These are phyloP conservation scores for Penicillium frequentans DNA, from an alignment of 2,329 filamentous ascomycete genomes.

Conservation along the genomic window DNA sequence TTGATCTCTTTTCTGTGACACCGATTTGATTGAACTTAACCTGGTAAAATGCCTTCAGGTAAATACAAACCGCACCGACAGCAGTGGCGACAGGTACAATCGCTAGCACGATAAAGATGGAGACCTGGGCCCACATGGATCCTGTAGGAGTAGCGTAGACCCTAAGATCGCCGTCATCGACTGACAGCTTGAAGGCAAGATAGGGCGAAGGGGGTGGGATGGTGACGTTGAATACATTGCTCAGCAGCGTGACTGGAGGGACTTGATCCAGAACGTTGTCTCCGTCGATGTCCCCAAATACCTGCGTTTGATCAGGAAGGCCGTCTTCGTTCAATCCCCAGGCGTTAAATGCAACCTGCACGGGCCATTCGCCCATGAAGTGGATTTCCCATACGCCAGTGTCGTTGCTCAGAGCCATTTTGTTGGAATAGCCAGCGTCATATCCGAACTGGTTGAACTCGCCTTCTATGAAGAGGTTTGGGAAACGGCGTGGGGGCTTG, in stretches of 20 bases:
- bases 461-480: constrained; percentile 63
- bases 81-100: constrained; percentile 55
- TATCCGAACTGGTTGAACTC: constrained; percentile 66
- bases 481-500: constrained; percentile 53
- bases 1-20: constrained; percentile 49
- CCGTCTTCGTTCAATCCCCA: constrained; percentile 67
- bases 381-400: constrained; percentile 58
- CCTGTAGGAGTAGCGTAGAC: constrained; percentile 56
- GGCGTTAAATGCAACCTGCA: constrained; percentile 61
- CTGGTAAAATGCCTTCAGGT: constrained; percentile 62
- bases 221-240: constrained; percentile 61
- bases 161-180: constrained; percentile 55
- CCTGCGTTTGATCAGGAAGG: constrained; percentile 58
- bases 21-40: constrained; percentile 64
- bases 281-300: constrained; percentile 61
- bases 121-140: constrained; percentile 53
- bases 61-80: constrained; percentile 53
- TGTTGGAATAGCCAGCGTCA: constrained; percentile 58
- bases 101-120: constrained; percentile 55
- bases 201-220: constrained; percentile 54
- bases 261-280: constrained; percentile 63
- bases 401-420: constrained; percentile 47
- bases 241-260: constrained; percentile 57
- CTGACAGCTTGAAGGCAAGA: constrained; percentile 55
- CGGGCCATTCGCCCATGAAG: constrained; percentile 65